These are phyloP conservation scores for Sporothrix variecibatus DNA, from an alignment of 2,329 filamentous ascomycete species.

Conservation along the genomic window DNA sequence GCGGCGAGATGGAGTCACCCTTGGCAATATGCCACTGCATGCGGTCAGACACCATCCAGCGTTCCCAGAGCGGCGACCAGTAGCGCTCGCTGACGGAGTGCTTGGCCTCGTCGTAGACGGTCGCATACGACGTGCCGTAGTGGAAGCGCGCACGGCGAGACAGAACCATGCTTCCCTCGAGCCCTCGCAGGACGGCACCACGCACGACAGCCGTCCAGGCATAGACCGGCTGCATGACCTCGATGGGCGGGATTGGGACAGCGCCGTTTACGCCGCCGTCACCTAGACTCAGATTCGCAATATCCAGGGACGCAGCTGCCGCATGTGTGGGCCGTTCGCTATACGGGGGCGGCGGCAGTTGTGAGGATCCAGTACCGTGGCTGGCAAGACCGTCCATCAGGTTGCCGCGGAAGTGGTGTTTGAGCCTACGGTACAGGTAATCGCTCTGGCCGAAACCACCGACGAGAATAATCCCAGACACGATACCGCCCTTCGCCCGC, in stretches of 20 bases:
- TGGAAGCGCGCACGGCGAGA: slow-evolving; percentile 73
- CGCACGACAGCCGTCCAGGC: slow-evolving; percentile 81
- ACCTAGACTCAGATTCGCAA: not conserved
- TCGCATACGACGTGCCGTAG: slow-evolving; percentile 80
- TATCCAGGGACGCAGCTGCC: slow-evolving; percentile 30
- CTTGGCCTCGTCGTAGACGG: slow-evolving; percentile 74
- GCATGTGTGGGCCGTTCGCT: slow-evolving; percentile 71
- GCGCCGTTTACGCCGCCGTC: not conserved
- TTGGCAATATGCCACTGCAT: slow-evolving; percentile 88
- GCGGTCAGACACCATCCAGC: slow-evolving; percentile 79
- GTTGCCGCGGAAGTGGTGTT: slow-evolving; percentile 63
- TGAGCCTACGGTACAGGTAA: slow-evolving; percentile 71
- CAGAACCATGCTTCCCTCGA: slow-evolving; percentile 79
- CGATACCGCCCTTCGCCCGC: slow-evolving; percentile 60
- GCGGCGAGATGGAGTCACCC: slow-evolving; percentile 74
- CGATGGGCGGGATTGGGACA: slow-evolving; percentile 52
- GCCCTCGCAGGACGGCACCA: slow-evolving; percentile 71
- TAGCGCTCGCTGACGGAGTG: slow-evolving; percentile 74
- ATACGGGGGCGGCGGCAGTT: slow-evolving; percentile 59
- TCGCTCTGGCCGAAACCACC: slow-evolving; percentile 81
- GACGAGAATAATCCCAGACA: slow-evolving; percentile 76
- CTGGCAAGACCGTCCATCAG: not conserved
- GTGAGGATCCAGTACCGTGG: not conserved
- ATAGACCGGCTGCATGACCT: slow-evolving; percentile 80
- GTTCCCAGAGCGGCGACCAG: slow-evolving; percentile 77